Percentiles rank a stretch among this genome's conserved stretches.
phyloP scores from a whole-genome alignment of 805 yeast genomes.

The Yamadazyma laniorum region DNA sequence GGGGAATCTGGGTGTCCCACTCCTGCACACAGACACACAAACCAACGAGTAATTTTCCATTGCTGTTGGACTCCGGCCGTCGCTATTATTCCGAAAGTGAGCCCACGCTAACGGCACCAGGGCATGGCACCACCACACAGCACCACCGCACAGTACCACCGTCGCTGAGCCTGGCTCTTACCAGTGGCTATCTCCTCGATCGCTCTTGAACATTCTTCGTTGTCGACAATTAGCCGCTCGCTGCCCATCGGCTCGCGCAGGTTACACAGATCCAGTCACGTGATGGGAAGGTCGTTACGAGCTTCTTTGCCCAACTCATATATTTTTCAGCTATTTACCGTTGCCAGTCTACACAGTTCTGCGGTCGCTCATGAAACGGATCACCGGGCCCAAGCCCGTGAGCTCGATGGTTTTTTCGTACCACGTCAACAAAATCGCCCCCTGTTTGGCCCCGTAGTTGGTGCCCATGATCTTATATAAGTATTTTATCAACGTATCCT shows the following conservation, averaged over 20 bases:
- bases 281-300: background rate
- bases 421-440: conserved; percentile 87
- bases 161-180: no score
- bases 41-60: conserved; percentile 8
- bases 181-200: no score
- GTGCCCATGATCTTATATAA: conserved; percentile 82
- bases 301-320: background rate
- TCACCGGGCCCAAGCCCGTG: conserved; percentile 86
- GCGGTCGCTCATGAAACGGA: conserved; percentile 82
- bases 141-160: background rate
- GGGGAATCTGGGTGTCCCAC: background rate
- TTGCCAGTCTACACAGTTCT: conserved; percentile 73
- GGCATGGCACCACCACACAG: background rate
- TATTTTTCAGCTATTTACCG: no score
- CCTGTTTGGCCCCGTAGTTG: conserved; percentile 76
- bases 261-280: no score
- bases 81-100: background rate
- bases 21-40: conserved; percentile 1
- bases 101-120: background rate
- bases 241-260: no score
- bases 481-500: conserved; percentile 77
- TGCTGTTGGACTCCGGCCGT: background rate
- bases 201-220: no score
- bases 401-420: conserved; percentile 82
- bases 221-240: no score